These are phyloP conservation scores for Leishmania major DNA, from an alignment of 208 protist species.

Conservation along the genomic window DNA sequence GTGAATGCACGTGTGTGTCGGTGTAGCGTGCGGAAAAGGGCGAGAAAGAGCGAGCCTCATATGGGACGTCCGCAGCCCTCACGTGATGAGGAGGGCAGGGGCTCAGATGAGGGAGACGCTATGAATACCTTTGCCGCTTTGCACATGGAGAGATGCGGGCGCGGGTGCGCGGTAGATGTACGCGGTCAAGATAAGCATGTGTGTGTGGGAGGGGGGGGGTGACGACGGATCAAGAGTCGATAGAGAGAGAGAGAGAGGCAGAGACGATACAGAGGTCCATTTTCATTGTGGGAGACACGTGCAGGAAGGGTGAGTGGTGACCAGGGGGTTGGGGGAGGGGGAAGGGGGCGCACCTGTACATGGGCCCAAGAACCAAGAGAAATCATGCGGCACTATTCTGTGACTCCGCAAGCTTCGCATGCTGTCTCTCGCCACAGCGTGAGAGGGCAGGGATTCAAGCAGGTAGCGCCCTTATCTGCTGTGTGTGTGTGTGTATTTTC, in stretches of 20 bases:
- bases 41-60: background rate
- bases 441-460: background rate
- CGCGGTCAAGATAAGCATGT: background rate
- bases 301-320: background rate
- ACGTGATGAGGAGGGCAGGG: background rate
- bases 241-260: background rate
- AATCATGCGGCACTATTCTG: background rate
- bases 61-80: background rate
- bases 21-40: background rate
- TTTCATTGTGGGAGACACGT: background rate
- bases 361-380: background rate
- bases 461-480: background rate
- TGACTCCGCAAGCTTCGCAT: background rate
- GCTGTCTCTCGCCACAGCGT: background rate
- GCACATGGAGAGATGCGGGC: too few species aligned
- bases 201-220: background rate
- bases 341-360: background rate
- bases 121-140: background rate
- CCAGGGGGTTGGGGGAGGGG: background rate
- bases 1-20: background rate
- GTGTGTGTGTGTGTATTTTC: background rate
- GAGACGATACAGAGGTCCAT: background rate
- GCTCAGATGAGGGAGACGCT: background rate
- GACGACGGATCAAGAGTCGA: background rate
- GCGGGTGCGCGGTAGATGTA: background rate